Evolutionary conservation across 2,329 filamentous ascomycete genomes (phyloP).

Genomic region (Monosporascus sp.): DNA sequence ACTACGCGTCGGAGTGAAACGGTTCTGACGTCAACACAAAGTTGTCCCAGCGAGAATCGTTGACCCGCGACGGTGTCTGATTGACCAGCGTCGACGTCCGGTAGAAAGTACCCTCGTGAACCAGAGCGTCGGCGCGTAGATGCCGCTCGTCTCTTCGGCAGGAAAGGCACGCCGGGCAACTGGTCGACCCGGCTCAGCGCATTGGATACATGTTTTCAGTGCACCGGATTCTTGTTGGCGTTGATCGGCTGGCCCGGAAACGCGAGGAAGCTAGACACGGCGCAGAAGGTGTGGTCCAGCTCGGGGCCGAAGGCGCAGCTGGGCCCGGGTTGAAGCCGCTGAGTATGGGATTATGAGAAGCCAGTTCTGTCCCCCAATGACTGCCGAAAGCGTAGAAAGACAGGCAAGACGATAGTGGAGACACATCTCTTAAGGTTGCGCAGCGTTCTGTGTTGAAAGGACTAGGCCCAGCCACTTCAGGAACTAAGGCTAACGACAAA

Average conservation of each 20-base stretch:
- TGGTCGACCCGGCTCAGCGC: conserved; percentile 30
- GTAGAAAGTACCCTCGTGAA: conserved; percentile 27
- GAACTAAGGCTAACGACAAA: too few relatives aligned
- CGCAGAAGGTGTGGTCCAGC: conserved; percentile 35
- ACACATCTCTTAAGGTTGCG: too few relatives aligned
- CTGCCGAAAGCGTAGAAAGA: too few relatives aligned
- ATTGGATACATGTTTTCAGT: conserved; percentile 33
- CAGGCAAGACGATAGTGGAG: too few relatives aligned
- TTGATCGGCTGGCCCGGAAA: conserved; percentile 41
- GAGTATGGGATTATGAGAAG: conserved; percentile 34
- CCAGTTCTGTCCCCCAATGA: conserved; percentile 10
- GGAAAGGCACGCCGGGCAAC: conserved; percentile 23
- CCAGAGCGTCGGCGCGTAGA: conserved; percentile 32
- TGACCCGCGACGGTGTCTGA: conserved; percentile 13
- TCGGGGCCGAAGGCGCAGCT: conserved; percentile 35
- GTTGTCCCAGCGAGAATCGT: conserved; percentile 18
- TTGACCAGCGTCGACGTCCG: conserved; percentile 22
- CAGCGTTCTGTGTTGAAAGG: too few relatives aligned
- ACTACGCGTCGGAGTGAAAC: conserved; percentile 22
- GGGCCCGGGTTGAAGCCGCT: conserved; percentile 39
- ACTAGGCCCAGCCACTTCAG: too few relatives aligned
- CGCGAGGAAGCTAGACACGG: conserved; percentile 36
- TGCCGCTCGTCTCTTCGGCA: conserved; percentile 7
- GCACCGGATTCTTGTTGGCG: conserved; percentile 36
- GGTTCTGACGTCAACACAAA: conserved; percentile 23